Base-by-base conservation (phyloP, 345 rosid species). In the Linum trigynum region DNA sequence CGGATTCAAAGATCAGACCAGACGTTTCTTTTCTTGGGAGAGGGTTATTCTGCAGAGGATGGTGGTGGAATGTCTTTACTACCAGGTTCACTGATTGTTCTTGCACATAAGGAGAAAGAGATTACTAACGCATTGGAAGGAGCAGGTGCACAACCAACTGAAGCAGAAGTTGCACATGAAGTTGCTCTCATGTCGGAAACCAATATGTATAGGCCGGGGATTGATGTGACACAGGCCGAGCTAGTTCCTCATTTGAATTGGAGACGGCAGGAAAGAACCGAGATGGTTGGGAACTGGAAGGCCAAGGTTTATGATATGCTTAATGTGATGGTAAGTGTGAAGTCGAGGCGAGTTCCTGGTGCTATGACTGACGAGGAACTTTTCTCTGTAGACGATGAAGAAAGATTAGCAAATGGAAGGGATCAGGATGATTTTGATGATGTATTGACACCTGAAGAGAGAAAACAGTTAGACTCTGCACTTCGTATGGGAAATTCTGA, bases 351-450 rank as follows among this genome's bases (percentile, higher is more conserved):
- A 53, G 97, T 94, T 75, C 97, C 99, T 15, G 99, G 99, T 74
- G 97, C 99, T 51, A 83, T 91, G 92, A 88, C 96, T 67, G 99
- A 91, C 76, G 97, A 91, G 72, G 99, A 95, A 68, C 92, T 95
- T 59, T 95, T 95, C 78, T 78, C 99, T 1, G 92, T 74, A 75
- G 92, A 85, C 55, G 82, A 84, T 61, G 99, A 86, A 67, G 97
- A 86, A 23, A 79, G 81, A 66, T 63, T 80, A 59, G 90, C 69
- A 39, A 84, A 80, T 64, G 82, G 82, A 59, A 84, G 80, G 57
- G 95, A 82, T 6, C 74, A 80, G 17, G 85, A 88, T 38, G 95
- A 86, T 38, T 84, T 83, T 67, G 95, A 85, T 65, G 99, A 82
- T 45, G 83, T 91, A 9, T 69, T 94, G 81, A 94, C 99, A 5